Evolutionary conservation across 495 filamentous ascomycete genomes (phyloP).

Genomic region (Bathelium albidoporum): DNA sequence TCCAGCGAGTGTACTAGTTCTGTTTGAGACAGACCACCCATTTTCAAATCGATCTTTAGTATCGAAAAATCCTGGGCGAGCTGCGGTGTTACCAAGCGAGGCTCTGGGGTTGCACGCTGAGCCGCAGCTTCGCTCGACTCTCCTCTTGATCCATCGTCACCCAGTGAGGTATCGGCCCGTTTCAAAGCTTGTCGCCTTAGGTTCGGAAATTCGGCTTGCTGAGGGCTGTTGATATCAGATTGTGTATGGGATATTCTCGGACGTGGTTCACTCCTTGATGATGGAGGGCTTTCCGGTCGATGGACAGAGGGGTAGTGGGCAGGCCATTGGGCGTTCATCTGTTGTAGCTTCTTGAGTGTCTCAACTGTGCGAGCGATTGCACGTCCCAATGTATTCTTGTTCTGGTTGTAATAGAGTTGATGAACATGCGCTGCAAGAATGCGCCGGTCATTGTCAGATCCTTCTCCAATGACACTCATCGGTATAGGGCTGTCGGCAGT

Average conservation of each 20-base stretch:
- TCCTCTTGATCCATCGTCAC: constrained; percentile 42
- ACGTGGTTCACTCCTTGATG: constrained; percentile 22
- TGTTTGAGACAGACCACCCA: constrained; percentile 72
- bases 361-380: constrained; percentile 79
- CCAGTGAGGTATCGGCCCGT: constrained; percentile 63
- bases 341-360: constrained; percentile 65
- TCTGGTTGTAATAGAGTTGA: constrained; percentile 72
- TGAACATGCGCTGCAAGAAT: constrained; percentile 59
- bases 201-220: constrained; percentile 24
- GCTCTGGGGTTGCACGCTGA: constrained; percentile 36
- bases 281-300: constrained; percentile 35
- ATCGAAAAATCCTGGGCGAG: constrained; percentile 94
- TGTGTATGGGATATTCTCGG: constrained; percentile 33
- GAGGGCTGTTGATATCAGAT: constrained; percentile 26
- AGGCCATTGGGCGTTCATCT: constrained; percentile 85
- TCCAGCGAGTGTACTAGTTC: constrained; percentile 96
- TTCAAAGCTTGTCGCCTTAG: constrained; percentile 44
- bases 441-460: constrained; percentile 50
- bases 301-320: constrained; percentile 88
- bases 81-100: constrained; percentile 77
- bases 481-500: constrained; percentile 53
- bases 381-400: constrained; percentile 71
- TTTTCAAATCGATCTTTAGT: constrained; percentile 84
- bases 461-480: constrained; percentile 36
- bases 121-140: constrained; percentile 66